Evolutionary conservation across 2,329 filamentous ascomycete species (phyloP), one percentile per base, ranked within the genome.

Genomic region (Aschersonia sp.): DNA sequence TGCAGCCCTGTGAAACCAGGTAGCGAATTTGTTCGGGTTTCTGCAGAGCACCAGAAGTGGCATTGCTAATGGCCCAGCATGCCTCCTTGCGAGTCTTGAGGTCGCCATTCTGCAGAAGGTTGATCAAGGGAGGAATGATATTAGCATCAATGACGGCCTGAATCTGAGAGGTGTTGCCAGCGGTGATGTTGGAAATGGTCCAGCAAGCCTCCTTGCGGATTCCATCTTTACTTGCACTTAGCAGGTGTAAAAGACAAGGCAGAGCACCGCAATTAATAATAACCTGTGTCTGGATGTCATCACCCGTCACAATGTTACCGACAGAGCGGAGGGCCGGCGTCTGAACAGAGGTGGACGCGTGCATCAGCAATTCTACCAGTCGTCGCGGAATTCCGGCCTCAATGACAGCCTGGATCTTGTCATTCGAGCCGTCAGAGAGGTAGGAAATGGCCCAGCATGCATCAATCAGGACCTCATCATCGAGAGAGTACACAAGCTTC

Each of bases 381-480:
- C 92, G 85, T 55, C 92, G 89, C 52, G 92, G 92, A 53, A 98
- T 98, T 56, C 92, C 90, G 43, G 90, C 92, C 71, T 98, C 92
- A 59, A 98, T 97, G 48, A 98, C 92, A 44, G 92, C 90, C 69
- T 98, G 92, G 54, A 98, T 98, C 75, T 98, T 98, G 63, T 98
- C 92, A 66, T 98, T 98, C 59, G 89, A 87, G 42, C 92, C 92
- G 66, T 98, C 92, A 4, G 92, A 97, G 22, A 98, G 80, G 63
- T 98, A 98, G 1, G 90, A 97, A 61, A 98, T 97, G 52, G 92
- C 92, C 92, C 92, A 98, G 81, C 92, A 98, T 50, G 92, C 92
- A 67, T 98, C 92, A 60, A 98, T 98, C 51, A 98, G 73, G 50
- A 98, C 92, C 66, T 98, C 92, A 57, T 98, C 92, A 62, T 98